Evolutionary conservation across 352 stramenopile genomes (phyloP).

Genomic region (Pythium apleroticum): DNA sequence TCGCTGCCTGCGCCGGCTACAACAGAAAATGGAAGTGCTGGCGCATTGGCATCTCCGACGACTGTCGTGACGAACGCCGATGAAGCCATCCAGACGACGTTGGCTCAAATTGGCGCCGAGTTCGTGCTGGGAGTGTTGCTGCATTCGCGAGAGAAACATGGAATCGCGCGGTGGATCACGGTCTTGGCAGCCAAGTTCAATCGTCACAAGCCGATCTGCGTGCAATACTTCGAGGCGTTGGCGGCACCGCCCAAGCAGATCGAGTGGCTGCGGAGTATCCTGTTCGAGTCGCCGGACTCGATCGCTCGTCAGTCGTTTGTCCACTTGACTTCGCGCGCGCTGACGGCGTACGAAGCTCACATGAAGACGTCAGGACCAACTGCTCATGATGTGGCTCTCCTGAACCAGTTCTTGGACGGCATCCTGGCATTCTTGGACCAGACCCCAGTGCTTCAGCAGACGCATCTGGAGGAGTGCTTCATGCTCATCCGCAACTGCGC

Average conservation of each 20-base stretch:
- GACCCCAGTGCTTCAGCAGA: constrained; percentile 74
- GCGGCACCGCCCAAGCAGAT: constrained; percentile 52
- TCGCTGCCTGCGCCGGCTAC: constrained; percentile 18
- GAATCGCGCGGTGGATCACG: constrained; percentile 80
- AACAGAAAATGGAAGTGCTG: constrained; percentile 14
- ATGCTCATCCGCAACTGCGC: constrained; percentile 81
- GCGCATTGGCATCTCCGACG: constrained; percentile 23
- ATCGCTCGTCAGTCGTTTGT: constrained; percentile 88
- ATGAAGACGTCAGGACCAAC: constrained; percentile 28
- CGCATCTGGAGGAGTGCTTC: constrained; percentile 87
- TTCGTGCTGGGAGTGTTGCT: constrained; percentile 89
- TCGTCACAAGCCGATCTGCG: constrained; percentile 66
- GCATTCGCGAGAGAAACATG: constrained; percentile 87
- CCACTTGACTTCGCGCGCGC: constrained; percentile 69
- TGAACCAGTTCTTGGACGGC: constrained; percentile 43
- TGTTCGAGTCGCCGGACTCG: constrained; percentile 86
- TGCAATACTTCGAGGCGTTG: constrained; percentile 64
- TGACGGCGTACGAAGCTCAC: constrained; percentile 68
- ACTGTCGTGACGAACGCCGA: constrained; percentile 26
- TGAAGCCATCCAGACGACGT: constrained; percentile 60
- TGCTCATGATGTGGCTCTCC: constrained; percentile 30
- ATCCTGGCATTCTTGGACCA: constrained; percentile 69
- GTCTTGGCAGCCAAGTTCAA: constrained; percentile 75
- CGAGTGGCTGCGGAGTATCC: constrained; percentile 59
- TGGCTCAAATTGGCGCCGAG: constrained; percentile 81